phyloP scores from a whole-genome alignment of 306 rosid genomes.

The Psophocarpus tetragonolobus region DNA sequence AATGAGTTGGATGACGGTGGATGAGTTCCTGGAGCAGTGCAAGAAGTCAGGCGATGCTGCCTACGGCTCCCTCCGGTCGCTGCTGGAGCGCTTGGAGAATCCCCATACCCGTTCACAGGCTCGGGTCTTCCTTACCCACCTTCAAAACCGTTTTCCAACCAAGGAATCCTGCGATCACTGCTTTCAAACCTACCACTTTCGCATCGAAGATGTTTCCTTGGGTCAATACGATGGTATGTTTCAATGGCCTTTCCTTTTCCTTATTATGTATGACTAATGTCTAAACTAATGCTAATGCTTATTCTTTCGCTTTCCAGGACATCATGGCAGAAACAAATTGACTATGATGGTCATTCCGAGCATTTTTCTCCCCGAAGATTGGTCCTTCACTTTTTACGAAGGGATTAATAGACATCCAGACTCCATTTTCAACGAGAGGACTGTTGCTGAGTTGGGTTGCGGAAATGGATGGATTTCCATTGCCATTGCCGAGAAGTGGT shows the following conservation, averaged over 20 bases:
- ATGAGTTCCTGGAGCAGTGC: slow-evolving; percentile 69
- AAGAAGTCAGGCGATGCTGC: slow-evolving; percentile 83
- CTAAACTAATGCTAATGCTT: background rate
- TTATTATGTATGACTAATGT: background rate
- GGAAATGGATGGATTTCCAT: slow-evolving; percentile 99
- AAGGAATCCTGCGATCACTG: slow-evolving; percentile 65
- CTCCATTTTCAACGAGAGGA: slow-evolving; percentile 83
- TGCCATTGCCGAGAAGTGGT: slow-evolving; percentile 95
- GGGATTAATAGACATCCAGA: slow-evolving; percentile 85
- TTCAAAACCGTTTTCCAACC: slow-evolving; percentile 72
- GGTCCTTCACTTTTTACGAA: slow-evolving; percentile 96
- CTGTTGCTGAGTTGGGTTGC: slow-evolving; percentile 90
- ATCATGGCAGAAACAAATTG: slow-evolving; percentile 77
- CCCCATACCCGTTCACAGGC: slow-evolving; percentile 66
- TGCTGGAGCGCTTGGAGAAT: slow-evolving; percentile 79
- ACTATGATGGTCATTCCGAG: slow-evolving; percentile 96
- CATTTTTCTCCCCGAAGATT: slow-evolving; percentile 91
- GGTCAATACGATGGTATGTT: slow-evolving; percentile 68
- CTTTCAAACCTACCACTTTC: slow-evolving; percentile 70
- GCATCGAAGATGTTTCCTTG: slow-evolving; percentile 79
- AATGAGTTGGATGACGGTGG: slow-evolving; percentile 45
- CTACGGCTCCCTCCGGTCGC: slow-evolving; percentile 65
- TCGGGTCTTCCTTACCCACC: slow-evolving; percentile 80
- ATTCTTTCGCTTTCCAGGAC: slow-evolving; percentile 57
- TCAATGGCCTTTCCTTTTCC: background rate